These are phyloP conservation scores for Euryodendron excelsum DNA, from an alignment of 148 eudicot species.

Conservation along the genomic window DNA sequence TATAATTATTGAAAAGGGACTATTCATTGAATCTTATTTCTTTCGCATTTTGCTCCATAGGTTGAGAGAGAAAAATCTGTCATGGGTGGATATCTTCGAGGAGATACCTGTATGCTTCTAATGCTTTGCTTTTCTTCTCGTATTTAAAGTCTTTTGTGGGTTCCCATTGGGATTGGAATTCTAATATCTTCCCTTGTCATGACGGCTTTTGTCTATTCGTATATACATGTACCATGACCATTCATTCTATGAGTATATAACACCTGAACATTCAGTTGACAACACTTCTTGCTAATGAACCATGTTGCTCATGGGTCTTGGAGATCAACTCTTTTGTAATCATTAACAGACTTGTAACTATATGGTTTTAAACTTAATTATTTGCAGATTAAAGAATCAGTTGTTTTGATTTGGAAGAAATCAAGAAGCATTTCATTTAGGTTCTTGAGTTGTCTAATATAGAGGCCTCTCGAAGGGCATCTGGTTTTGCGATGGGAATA, in stretches of 20 bases:
- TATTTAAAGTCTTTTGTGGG: background rate
- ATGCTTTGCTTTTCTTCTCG: background rate
- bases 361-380: background rate
- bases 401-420: background rate
- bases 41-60: conserved; percentile 34
- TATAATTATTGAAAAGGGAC: background rate
- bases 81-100: conserved; percentile 97
- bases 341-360: background rate
- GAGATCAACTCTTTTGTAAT: background rate
- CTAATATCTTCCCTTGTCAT: background rate
- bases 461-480: background rate
- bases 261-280: background rate
- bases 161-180: background rate
- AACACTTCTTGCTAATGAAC: background rate
- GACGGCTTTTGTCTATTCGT: background rate
- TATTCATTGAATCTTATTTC: background rate
- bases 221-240: background rate
- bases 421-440: background rate
- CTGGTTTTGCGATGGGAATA: background rate
- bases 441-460: background rate
- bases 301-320: background rate
- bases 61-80: conserved; percentile 91
- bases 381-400: background rate
- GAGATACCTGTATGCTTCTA: conserved; percentile 81
- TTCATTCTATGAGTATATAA: background rate